Evolutionary conservation across 352 stramenopile genomes (phyloP), one percentile per base, ranked within the genome.

Genomic region (Globisporangium abappressorium): DNA sequence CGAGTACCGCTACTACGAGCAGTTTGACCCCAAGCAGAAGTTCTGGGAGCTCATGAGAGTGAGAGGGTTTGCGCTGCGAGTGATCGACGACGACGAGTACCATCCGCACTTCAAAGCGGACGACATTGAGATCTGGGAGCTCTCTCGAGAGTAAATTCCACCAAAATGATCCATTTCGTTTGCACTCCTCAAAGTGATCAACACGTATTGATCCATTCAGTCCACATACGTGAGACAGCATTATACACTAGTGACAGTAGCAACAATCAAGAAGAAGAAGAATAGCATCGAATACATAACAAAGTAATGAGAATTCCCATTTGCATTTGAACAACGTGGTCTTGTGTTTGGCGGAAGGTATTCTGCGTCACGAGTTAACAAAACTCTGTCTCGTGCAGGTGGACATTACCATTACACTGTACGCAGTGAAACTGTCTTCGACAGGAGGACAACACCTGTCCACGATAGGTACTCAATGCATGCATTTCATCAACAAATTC

Each of bases 111-210:
- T 87, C 65, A 64, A 77, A 24, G 90, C 87, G 1, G 86, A 90
- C 46, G 91, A 97, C 65, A 96, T 97, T 72, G 89, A 97, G 70
- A 87, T 97, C 65, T 97, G 91, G 91, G 81, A 94, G 26, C 70
- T 86, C 59, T 66, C 55, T 12, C 47, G 8, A 55, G 2, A 9
- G 47, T 28, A 33, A 36, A 65, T 8, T n/a, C 2, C 47, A 30
- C 24, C 24, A 28, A 14, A 46, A 12, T 20, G 38, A 46, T 46
- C 38, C 38, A 20, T 46, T 46, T 20, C 38, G 6, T 46, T 46
- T 20, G 38, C 14, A 20, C 38, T 46, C 38, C 38, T 46, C 38
- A 46, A 46, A 26, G 46, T 54, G 46, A 7, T 15, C 46, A 54
- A 18, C 15, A 46, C 15, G 38, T 12, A 46, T 46, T 12, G 20